A percentile compares a stretch with the other conserved stretches of the same genome.
phyloP scores from a whole-genome alignment of 169 alveolate genomes.

The Besnoitia besnoiti region DNA sequence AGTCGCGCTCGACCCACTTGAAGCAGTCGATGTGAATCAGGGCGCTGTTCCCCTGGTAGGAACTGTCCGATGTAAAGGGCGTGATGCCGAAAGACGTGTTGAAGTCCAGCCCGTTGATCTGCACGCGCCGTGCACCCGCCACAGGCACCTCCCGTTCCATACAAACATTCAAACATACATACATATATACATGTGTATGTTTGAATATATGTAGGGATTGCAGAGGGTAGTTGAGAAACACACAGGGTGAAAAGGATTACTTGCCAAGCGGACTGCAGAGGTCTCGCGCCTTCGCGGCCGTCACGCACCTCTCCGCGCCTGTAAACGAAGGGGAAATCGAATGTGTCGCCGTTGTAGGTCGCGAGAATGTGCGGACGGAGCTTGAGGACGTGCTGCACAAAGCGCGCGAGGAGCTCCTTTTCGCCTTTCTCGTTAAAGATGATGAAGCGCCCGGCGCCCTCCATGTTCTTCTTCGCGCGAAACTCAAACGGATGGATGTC shows the following conservation, averaged over 20 bases:
- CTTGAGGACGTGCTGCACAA: slow-evolving; percentile 70
- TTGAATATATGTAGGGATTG: neutral
- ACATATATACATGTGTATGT: neutral
- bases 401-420: slow-evolving; percentile 72
- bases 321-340: slow-evolving; percentile 97
- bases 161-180: neutral
- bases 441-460: slow-evolving; percentile 81
- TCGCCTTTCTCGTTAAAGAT: slow-evolving; percentile 87
- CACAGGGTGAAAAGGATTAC: neutral
- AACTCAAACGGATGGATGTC: slow-evolving; percentile 96
- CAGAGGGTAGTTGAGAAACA: neutral
- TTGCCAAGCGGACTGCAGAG: no score
- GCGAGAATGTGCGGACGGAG: slow-evolving; percentile 76
- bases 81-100: neutral
- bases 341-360: slow-evolving; percentile 98
- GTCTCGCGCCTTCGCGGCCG: neutral
- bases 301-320: slow-evolving; percentile 88
- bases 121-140: neutral
- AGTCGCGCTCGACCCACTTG: slow-evolving; percentile 99
- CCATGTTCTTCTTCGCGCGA: slow-evolving; percentile 95
- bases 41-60: neutral
- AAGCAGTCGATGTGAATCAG: slow-evolving; percentile 96
- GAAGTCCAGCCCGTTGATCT: slow-evolving; percentile 30
- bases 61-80: slow-evolving; percentile 2
- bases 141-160: slow-evolving; percentile 1